Evolutionary conservation across 1,139 yeast genomes (phyloP), one percentile per base, ranked within the genome.

Genomic region (Geotrichum phurueaensis): DNA sequence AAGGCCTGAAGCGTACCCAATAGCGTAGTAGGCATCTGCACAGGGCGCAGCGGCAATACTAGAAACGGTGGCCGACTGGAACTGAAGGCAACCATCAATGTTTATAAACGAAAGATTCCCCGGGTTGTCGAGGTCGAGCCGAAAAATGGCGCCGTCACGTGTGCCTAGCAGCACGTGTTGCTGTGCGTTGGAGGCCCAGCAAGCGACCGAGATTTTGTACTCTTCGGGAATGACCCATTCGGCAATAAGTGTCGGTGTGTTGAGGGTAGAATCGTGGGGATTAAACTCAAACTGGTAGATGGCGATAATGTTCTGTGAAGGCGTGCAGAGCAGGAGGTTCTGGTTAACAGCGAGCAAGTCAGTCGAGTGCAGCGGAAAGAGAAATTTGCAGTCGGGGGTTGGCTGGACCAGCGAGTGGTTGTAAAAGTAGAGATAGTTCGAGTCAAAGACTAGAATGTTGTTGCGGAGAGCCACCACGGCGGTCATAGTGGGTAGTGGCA

Each of bases 11-110:
- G 57, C 62, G 39, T 62, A 62, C 3, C 62, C 62, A 18, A 62
- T 54, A 20, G 62, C 64, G 45, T 53, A 62, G 36, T 57, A 52
- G 18, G 58, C 62, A n/a, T 51, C 48, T 5, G 59, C 61, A 50
- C 64, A 62, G 3, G 64, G 64, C 12, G 64, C 62, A 20, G 64
- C 57, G 2, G 62, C 62, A 20, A 62, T 57, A 33, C 60, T 53
- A 1, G 61, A 59, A 3, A 62, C 57, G 1, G 64, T 58, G 20
- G 60, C 53, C 20, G 58, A 57, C 31, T 51, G 58, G 9, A 53
- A 51, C 20, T 49, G 18, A 36, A 23, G 12, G 6, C 56, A 51
- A 15, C 15, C 36, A n/a, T 51, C 22, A n/a, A 31, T 15, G 39
- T 54, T 51, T 27, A 58, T 31, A 9, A 18, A 36, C 22, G 53